These are phyloP conservation scores for Tricholoma saponaceum DNA, from an alignment of 768 basidiomycete genomes.

Conservation along the genomic window DNA sequence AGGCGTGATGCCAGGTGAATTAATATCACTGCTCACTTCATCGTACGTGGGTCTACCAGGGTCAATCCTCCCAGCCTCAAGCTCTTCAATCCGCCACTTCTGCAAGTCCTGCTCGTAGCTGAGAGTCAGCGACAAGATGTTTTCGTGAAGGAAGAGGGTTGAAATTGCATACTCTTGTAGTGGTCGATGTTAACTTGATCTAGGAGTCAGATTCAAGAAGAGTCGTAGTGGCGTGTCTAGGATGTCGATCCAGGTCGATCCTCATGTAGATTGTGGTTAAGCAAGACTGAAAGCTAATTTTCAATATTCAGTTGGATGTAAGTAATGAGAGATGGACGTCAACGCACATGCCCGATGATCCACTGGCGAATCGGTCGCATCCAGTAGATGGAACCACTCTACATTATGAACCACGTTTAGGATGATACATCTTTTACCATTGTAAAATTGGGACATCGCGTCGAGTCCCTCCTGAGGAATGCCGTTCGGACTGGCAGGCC, in stretches of 20 bases:
- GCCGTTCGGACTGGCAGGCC: too few species aligned
- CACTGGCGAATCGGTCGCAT: not conserved
- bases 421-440: not conserved
- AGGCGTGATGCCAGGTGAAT: not conserved
- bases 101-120: conserved; percentile 12
- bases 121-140: conserved; percentile 10
- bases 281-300: conserved; percentile 6
- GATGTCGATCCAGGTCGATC: conserved; percentile 12
- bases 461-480: not conserved
- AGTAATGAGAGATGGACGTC: not conserved
- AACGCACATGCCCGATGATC: too few species aligned
- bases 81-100: conserved; percentile 10
- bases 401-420: not conserved
- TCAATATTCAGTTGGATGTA: not conserved
- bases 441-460: not conserved
- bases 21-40: not conserved
- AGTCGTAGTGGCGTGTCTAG: conserved; percentile 6
- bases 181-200: not conserved
- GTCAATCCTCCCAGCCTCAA: conserved; percentile 1
- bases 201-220: conserved; percentile 7
- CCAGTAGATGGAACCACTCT: not conserved
- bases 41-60: not conserved
- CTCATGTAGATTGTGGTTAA: conserved; percentile 8
- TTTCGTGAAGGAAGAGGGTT: conserved; percentile 14
- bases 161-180: not conserved